Conservation (phyloP, 2,329 filamentous ascomycete genomes). For the Botryosphaeria dothidea region DNA sequence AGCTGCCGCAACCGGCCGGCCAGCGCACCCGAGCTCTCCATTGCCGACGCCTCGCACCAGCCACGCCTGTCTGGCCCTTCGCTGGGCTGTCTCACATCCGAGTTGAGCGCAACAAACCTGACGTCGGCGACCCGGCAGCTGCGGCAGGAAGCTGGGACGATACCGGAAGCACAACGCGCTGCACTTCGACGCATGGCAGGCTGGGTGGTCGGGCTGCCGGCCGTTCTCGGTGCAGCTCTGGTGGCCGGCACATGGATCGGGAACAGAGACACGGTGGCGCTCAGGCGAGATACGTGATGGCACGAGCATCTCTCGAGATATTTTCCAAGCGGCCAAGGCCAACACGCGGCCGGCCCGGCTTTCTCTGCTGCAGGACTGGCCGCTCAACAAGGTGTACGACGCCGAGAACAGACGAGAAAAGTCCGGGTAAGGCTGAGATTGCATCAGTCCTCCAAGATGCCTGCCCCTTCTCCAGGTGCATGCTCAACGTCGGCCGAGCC, state of each 20-base stretch:
- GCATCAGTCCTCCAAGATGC: background rate
- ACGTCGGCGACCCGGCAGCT: background rate
- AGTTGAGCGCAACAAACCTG: background rate
- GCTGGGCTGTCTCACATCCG: background rate
- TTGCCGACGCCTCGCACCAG: background rate
- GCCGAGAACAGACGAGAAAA: conserved; percentile 5
- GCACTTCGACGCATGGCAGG: background rate
- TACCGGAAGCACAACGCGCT: background rate
- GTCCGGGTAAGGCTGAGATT: conserved; percentile 2
- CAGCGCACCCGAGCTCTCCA: background rate
- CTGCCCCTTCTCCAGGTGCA: background rate
- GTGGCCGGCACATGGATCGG: background rate
- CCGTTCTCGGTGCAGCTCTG: background rate
- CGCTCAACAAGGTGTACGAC: background rate
- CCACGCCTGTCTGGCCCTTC: background rate
- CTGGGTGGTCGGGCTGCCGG: background rate
- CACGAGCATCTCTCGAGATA: background rate
- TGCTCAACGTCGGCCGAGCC: conserved; percentile 1
- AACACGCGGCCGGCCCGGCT: background rate
- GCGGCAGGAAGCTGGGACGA: background rate
- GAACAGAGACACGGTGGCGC: background rate
- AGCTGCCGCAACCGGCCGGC: background rate
- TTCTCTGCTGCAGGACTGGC: background rate
- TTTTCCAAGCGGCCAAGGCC: background rate
- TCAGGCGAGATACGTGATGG: background rate